phyloP scores from a whole-genome alignment of 805 yeast genomes.

The Candida pseudofarinosa region DNA sequence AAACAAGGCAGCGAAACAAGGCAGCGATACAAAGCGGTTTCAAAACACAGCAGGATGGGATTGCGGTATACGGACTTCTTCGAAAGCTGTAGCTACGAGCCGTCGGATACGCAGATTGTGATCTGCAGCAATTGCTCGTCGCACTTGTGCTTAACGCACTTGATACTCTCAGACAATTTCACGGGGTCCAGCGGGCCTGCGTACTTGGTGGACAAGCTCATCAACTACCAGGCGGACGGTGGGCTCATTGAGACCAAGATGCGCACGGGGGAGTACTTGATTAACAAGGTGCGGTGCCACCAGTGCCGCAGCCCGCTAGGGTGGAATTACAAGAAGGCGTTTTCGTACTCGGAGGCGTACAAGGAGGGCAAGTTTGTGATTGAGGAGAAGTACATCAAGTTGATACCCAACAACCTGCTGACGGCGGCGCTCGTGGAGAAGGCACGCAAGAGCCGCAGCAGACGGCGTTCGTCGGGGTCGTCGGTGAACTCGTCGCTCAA shows the following conservation, averaged over 20 bases:
- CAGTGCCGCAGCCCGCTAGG: conserved; percentile 36
- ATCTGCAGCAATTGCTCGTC: conserved; percentile 38
- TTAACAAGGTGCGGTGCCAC: conserved; percentile 34
- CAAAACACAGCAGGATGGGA: conserved; percentile 26
- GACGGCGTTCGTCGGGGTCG: conserved; percentile 11
- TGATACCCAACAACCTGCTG: conserved; percentile 32
- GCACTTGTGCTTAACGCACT: conserved; percentile 35
- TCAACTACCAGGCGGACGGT: conserved; percentile 27
- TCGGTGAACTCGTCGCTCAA: conserved; percentile 4
- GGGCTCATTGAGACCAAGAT: conserved; percentile 29
- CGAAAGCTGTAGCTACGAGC: conserved; percentile 32
- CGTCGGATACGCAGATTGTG: conserved; percentile 33
- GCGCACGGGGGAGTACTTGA: conserved; percentile 37
- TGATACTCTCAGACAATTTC: conserved; percentile 36
- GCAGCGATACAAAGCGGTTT: no score
- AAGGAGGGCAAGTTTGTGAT: conserved; percentile 45
- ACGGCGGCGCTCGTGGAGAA: conserved; percentile 29
- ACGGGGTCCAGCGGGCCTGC: conserved; percentile 40
- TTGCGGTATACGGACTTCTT: conserved; percentile 37
- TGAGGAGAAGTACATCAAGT: conserved; percentile 32
- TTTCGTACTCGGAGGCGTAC: conserved; percentile 30
- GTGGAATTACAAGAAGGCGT: conserved; percentile 40
- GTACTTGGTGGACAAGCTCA: conserved; percentile 35
- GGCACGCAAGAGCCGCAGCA: conserved; percentile 18
- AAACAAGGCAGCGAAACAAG: no score